Evolutionary conservation across 192 early-diverging fungal genomes (phyloP).

Genomic region (Linnemannia elongata): DNA sequence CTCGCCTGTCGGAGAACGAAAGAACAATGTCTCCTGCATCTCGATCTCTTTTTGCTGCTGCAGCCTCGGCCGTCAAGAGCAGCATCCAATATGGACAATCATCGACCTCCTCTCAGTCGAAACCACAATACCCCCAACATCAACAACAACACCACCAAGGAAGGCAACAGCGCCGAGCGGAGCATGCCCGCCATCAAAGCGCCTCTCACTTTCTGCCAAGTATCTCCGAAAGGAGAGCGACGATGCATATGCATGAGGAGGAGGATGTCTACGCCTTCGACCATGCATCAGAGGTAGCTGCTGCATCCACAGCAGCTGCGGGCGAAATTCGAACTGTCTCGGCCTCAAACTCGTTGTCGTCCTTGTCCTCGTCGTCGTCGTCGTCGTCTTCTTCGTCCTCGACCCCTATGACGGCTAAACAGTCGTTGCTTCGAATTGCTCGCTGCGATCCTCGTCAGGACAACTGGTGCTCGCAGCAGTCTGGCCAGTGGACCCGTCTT

Average conservation of each 20-base stretch:
- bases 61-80: conserved; percentile 22
- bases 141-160: conserved; percentile 7
- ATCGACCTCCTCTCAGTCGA: not conserved
- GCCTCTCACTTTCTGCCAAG: conserved; percentile 17
- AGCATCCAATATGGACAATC: conserved; percentile 9
- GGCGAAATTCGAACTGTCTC: not conserved
- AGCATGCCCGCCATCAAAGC: not conserved
- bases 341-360: not conserved
- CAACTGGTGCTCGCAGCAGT: conserved; percentile 39
- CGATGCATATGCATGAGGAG: conserved; percentile 16
- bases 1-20: conserved; percentile 42
- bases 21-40: conserved; percentile 21
- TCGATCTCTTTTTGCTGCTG: conserved; percentile 20
- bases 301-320: not conserved
- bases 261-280: not conserved
- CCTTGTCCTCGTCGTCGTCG: not conserved
- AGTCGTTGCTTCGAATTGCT: conserved; percentile 46
- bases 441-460: conserved; percentile 36
- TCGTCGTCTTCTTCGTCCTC: conserved; percentile 5
- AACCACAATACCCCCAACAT: conserved; percentile 5
- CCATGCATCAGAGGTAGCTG: not conserved
- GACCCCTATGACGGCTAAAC: conserved; percentile 27
- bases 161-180: conserved; percentile 8
- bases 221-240: conserved; percentile 25
- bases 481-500: conserved; percentile 47